phyloP scores from a whole-genome alignment of 306 rosid genomes.

The Pyrus communis region DNA sequence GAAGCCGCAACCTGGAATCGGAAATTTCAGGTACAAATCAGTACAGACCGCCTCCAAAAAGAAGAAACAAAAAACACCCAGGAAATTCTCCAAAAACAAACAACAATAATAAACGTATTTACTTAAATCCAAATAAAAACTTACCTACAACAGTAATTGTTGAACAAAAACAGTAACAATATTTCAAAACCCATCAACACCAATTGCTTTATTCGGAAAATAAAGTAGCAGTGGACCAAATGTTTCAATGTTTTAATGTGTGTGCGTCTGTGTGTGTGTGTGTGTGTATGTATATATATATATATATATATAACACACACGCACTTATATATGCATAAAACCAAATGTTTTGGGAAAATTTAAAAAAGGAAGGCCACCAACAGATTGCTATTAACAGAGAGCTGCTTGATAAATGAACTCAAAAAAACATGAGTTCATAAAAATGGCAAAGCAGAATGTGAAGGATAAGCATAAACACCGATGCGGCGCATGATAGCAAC shows the following conservation, averaged over 20 bases:
- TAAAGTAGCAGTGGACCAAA: background rate
- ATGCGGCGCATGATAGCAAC: slow-evolving; percentile 3
- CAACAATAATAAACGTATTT: background rate
- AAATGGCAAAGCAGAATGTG: no score
- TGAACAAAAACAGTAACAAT: background rate
- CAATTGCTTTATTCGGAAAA: slow-evolving; percentile 1
- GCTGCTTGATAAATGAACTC: background rate
- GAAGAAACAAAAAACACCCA: background rate
- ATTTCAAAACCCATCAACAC: background rate
- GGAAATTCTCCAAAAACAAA: background rate
- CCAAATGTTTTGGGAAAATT: background rate
- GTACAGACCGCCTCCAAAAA: background rate
- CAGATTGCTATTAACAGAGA: background rate
- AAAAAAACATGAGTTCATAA: background rate
- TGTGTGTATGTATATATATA: no score
- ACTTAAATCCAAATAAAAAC: background rate
- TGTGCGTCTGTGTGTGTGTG: no score
- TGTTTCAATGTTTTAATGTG: background rate
- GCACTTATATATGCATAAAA: no score
- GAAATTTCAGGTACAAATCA: slow-evolving; percentile 1
- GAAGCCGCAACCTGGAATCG: slow-evolving; percentile 89
- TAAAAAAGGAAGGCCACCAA: background rate
- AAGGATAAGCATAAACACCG: background rate
- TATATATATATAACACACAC: no score
- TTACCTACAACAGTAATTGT: background rate